Evolutionary conservation across 257 asterid genomes (phyloP).

Genomic region (Pogostemon cablin): DNA sequence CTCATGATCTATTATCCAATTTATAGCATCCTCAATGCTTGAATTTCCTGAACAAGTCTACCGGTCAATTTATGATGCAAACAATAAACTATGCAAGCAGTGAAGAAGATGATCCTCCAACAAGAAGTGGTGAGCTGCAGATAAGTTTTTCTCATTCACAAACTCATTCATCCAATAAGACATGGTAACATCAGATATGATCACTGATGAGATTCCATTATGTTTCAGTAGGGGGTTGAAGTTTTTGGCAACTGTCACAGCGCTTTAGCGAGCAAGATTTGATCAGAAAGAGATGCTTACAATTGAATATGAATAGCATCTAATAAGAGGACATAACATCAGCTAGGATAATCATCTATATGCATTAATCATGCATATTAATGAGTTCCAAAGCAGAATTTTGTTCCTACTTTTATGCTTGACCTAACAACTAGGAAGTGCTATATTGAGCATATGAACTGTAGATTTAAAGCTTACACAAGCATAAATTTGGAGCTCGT

Average conservation of each 20-base stretch:
- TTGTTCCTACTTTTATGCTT: too few species aligned
- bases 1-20: slow-evolving; percentile 67
- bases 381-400: too few species aligned
- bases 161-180: neutral
- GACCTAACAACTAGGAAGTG: neutral
- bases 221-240: neutral
- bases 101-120: neutral
- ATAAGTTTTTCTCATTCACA: neutral
- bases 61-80: neutral
- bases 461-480: neutral
- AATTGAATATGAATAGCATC: neutral
- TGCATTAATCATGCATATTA: neutral
- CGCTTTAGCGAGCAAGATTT: neutral
- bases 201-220: neutral
- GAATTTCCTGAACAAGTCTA: slow-evolving; percentile 57
- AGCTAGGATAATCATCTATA: neutral
- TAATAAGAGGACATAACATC: neutral
- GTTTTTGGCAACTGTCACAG: neutral
- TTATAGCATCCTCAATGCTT: slow-evolving; percentile 67
- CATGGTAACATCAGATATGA: neutral
- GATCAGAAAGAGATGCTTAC: neutral
- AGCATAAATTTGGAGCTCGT: neutral
- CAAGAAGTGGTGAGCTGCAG: neutral
- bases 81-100: neutral
- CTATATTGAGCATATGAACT: neutral